These are phyloP conservation scores for Yamadazyma tumulicola DNA, from an alignment of 805 yeast species.

Conservation along the genomic window DNA sequence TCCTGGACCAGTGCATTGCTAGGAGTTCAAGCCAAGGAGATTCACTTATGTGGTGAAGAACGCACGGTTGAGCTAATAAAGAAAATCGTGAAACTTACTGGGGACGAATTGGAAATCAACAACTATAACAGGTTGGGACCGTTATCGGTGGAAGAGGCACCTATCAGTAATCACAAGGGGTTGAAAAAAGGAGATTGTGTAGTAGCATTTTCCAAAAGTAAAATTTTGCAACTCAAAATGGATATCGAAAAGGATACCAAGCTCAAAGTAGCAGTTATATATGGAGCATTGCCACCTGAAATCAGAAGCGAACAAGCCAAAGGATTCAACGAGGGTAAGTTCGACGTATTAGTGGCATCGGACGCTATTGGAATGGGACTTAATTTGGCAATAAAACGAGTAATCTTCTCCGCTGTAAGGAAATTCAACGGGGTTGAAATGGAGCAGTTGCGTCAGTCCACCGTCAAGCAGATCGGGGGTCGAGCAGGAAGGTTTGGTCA, in stretches of 20 bases:
- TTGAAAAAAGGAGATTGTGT: slow-evolving; percentile 80
- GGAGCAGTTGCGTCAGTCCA: slow-evolving; percentile 53
- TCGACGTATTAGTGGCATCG: slow-evolving; percentile 85
- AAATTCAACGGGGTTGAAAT: slow-evolving; percentile 68
- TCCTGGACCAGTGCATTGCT: slow-evolving; percentile 92
- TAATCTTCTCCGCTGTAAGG: slow-evolving; percentile 63
- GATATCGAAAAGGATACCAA: slow-evolving; percentile 62
- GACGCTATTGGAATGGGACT: slow-evolving; percentile 99
- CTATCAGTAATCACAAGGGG: slow-evolving; percentile 30
- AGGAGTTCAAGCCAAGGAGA: slow-evolving; percentile 80
- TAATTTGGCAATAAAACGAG: slow-evolving; percentile 76
- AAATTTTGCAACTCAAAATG: slow-evolving; percentile 66
- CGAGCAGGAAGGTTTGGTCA: slow-evolving; percentile 80
- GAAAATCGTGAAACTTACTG: slow-evolving; percentile 61
- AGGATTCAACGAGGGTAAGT: slow-evolving; percentile 72
- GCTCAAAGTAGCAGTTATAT: slow-evolving; percentile 78
- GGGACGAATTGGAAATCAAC: slow-evolving; percentile 74
- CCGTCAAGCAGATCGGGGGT: slow-evolving; percentile 90
- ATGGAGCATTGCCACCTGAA: slow-evolving; percentile 96
- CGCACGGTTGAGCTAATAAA: slow-evolving; percentile 69
- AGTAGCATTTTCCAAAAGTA: slow-evolving; percentile 77
- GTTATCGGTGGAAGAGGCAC: slow-evolving; percentile 48
- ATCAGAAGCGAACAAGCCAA: slow-evolving; percentile 82
- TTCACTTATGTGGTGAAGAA: slow-evolving; percentile 93
- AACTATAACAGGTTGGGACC: slow-evolving; percentile 74